Evolutionary conservation across 2,329 filamentous ascomycete genomes (phyloP).

Genomic region (Pseudogymnoascus sp.): DNA sequence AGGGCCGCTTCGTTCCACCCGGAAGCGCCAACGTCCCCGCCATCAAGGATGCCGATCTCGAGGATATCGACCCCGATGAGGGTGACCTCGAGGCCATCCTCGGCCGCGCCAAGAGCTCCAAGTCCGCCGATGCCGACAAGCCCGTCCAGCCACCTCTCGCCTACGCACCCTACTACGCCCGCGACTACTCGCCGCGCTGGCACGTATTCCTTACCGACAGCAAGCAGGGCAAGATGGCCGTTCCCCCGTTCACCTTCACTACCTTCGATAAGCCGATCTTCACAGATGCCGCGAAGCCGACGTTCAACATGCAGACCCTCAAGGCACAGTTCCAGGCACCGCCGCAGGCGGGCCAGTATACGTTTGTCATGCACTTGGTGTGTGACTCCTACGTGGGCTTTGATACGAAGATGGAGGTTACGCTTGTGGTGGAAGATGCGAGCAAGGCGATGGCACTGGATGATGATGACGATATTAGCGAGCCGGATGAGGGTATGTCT

Average conservation of each 20-base stretch:
- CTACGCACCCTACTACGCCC: slow-evolving; percentile 82
- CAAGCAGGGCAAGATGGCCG: slow-evolving; percentile 91
- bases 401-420: slow-evolving; percentile 86
- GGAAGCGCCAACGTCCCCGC: slow-evolving; percentile 68
- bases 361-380: slow-evolving; percentile 86
- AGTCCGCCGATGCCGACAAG: slow-evolving; percentile 52
- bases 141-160: slow-evolving; percentile 75
- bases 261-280: slow-evolving; percentile 87
- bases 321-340: slow-evolving; percentile 97
- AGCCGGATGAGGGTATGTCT: slow-evolving; percentile 88
- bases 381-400: slow-evolving; percentile 95
- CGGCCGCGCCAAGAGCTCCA: slow-evolving; percentile 63
- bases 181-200: slow-evolving; percentile 86
- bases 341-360: slow-evolving; percentile 85
- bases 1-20: slow-evolving; percentile 87
- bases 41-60: slow-evolving; percentile 70
- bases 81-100: slow-evolving; percentile 82
- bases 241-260: slow-evolving; percentile 91
- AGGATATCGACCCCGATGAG: slow-evolving; percentile 88
- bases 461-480: slow-evolving; percentile 90
- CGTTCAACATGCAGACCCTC: slow-evolving; percentile 89
- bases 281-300: slow-evolving; percentile 72
- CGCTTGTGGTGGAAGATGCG: slow-evolving; percentile 80
- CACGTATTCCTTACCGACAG: slow-evolving; percentile 90
- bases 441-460: slow-evolving; percentile 74